phyloP scores from a whole-genome alignment of 306 rosid genomes.

The Lathyrus tuberosus region DNA sequence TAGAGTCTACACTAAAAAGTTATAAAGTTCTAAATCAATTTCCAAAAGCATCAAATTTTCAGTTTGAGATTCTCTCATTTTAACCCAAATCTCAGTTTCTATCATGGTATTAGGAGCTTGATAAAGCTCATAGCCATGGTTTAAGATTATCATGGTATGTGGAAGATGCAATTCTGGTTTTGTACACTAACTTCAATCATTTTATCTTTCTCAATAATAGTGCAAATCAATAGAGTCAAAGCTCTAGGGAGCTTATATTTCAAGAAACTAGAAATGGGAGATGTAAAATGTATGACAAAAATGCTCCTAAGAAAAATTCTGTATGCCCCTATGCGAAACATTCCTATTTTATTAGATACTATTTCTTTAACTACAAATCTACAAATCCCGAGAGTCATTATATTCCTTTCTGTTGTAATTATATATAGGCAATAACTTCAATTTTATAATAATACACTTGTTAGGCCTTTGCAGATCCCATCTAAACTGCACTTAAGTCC shows the following conservation, averaged over 20 bases:
- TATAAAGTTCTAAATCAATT: neutral
- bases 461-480: neutral
- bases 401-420: neutral
- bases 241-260: neutral
- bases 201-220: neutral
- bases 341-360: neutral
- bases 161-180: neutral
- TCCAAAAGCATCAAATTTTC: conserved; percentile 5
- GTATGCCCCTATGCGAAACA: neutral
- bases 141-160: neutral
- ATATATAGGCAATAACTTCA: neutral
- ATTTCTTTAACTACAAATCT: neutral
- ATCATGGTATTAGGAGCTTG: neutral
- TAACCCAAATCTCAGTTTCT: neutral
- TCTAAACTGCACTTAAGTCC: neutral
- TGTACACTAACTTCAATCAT: neutral
- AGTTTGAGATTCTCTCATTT: neutral
- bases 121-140: neutral
- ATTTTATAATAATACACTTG: neutral
- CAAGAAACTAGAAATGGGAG: neutral
- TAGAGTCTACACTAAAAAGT: neutral
- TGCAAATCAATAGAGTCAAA: neutral
- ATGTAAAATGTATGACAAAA: neutral
- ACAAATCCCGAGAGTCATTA: neutral
- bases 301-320: neutral